Percentiles rank a stretch among this genome's conserved stretches.
Conservation (phyloP, 1,284 basidiomycete species). For the Sanguinoderma infundibulare region DNA sequence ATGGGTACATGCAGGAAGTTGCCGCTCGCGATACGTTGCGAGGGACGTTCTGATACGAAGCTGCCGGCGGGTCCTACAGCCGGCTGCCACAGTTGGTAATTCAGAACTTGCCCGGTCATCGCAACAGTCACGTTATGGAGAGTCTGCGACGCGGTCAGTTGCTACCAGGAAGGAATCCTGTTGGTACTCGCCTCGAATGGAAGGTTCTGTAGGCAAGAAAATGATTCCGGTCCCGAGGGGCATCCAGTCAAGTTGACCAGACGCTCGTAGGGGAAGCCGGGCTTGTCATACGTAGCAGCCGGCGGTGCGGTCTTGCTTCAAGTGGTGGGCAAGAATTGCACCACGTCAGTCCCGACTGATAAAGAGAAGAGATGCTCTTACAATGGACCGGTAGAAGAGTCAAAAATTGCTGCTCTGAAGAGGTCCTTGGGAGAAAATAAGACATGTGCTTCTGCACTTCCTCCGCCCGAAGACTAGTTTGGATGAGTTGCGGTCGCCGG, state of each 20-base stretch:
- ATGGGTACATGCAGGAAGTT: slow-evolving; percentile 60
- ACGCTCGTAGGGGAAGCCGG: slow-evolving; percentile 56
- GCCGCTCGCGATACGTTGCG: slow-evolving; percentile 48
- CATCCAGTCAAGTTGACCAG: slow-evolving; percentile 54
- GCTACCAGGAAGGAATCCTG: not conserved
- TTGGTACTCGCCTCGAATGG: slow-evolving; percentile 48
- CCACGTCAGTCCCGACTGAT: not conserved
- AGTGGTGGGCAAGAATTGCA: not conserved
- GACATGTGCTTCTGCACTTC: slow-evolving; percentile 56
- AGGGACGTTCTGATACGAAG: slow-evolving; percentile 52
- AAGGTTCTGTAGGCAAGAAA: slow-evolving; percentile 51
- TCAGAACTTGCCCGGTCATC: slow-evolving; percentile 50
- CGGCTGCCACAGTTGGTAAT: slow-evolving; percentile 63
- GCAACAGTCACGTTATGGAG: slow-evolving; percentile 51
- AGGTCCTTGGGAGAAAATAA: slow-evolving; percentile 44
- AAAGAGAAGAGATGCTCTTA: slow-evolving; percentile 32
- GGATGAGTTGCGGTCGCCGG: not conserved
- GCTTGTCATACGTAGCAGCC: slow-evolving; percentile 55
- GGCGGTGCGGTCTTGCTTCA: slow-evolving; percentile 58
- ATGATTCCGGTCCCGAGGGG: slow-evolving; percentile 41
- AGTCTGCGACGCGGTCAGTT: slow-evolving; percentile 35
- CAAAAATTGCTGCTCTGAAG: slow-evolving; percentile 58
- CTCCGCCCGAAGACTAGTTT: slow-evolving; percentile 57
- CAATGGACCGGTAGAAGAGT: slow-evolving; percentile 62
- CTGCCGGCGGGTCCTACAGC: slow-evolving; percentile 57